phyloP scores from a whole-genome alignment of 2,329 filamentous ascomycete genomes.

The Orbilia quercus region DNA sequence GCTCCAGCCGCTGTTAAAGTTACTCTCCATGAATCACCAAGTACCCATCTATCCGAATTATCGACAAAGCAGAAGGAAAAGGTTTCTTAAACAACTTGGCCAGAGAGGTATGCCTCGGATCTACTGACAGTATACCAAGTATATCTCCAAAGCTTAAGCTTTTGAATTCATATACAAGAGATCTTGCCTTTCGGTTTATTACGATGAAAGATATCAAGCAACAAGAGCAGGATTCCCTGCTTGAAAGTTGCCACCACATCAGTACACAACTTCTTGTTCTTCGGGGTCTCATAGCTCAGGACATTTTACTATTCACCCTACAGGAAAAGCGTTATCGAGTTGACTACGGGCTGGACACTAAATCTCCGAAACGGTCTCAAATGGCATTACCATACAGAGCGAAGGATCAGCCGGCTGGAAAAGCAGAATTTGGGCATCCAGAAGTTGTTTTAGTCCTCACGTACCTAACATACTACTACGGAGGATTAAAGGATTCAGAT shows the following conservation, averaged over 20 bases:
- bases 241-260: constrained; percentile 11
- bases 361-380: constrained; percentile 61
- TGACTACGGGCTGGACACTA: constrained; percentile 71
- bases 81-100: constrained; percentile 65
- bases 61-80: constrained; percentile 61
- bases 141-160: constrained; percentile 39
- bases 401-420: constrained; percentile 69
- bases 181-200: constrained; percentile 23
- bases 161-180: background rate
- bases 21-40: constrained; percentile 7
- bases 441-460: constrained; percentile 72
- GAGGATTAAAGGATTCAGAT: constrained; percentile 68
- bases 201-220: constrained; percentile 5
- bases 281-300: constrained; percentile 69
- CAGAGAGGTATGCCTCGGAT: constrained; percentile 59
- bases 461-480: constrained; percentile 69
- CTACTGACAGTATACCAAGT: constrained; percentile 10
- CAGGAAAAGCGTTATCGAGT: constrained; percentile 73
- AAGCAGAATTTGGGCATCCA: constrained; percentile 72
- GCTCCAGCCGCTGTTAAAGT: constrained; percentile 24
- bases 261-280: constrained; percentile 65
- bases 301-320: constrained; percentile 69
- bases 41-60: constrained; percentile 21
- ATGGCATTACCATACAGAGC: constrained; percentile 72
- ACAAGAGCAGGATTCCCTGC: constrained; percentile 15